Percentiles rank a stretch among this genome's conserved stretches.
phyloP scores from a whole-genome alignment of 2,329 filamentous ascomycete species.

The Escovopsis sp. region DNA sequence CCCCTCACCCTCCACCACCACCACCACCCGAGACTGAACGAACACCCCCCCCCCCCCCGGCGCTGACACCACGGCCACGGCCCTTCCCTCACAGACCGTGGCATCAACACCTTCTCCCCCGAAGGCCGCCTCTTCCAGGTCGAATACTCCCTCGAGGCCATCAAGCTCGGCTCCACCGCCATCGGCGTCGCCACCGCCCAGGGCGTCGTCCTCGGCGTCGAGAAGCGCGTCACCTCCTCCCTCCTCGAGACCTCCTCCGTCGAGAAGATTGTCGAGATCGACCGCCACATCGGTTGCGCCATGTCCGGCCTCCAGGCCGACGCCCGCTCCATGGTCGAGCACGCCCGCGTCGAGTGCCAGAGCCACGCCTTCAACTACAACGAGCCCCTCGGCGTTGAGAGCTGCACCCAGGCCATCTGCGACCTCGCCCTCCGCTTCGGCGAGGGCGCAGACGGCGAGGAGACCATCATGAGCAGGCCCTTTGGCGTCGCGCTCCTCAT shows the following conservation, averaged over 20 bases:
- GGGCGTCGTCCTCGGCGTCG: conserved; percentile 90
- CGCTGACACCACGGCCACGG: too few relatives aligned
- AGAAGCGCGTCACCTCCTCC: conserved; percentile 96
- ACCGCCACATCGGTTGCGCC: conserved; percentile 95
- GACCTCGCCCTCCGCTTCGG: conserved; percentile 92
- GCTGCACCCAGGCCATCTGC: conserved; percentile 97
- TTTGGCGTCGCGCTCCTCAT: conserved; percentile 96
- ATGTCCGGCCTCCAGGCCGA: conserved; percentile 98
- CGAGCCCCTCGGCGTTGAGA: conserved; percentile 88
- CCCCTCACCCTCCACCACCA: conserved; percentile 9
- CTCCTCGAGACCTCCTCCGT: conserved; percentile 95
- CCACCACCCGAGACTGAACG: conserved; percentile 5
- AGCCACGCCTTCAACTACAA: conserved; percentile 97
- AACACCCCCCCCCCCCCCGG: not conserved
- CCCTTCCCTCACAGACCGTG: conserved; percentile 52
- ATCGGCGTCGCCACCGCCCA: conserved; percentile 94
- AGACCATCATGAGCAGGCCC: conserved; percentile 95
- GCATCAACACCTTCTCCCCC: conserved; percentile 99
- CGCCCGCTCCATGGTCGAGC: conserved; percentile 93
- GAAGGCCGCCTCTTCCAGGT: conserved; percentile 99
- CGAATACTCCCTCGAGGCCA: conserved; percentile 99
- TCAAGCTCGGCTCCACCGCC: conserved; percentile 96
- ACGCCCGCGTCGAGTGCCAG: conserved; percentile 94
- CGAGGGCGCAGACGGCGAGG: conserved; percentile 92
- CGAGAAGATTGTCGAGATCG: conserved; percentile 99